Evolutionary conservation across 2,329 filamentous ascomycete genomes (phyloP), one percentile per base, ranked within the genome.

Genomic region (Exophiala aquamarina): DNA sequence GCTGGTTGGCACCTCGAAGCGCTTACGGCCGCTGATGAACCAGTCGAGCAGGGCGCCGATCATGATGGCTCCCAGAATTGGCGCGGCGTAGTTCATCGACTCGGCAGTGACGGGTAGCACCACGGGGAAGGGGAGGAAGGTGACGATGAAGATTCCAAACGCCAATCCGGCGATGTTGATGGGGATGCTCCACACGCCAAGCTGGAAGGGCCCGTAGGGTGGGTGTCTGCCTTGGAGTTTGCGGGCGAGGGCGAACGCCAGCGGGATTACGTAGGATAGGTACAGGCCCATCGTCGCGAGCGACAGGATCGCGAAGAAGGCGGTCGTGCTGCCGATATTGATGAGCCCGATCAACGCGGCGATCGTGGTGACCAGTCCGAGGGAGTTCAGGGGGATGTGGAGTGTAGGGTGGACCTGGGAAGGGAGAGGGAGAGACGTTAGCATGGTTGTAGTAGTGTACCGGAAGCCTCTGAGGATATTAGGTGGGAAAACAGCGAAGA

Each of bases 251-350:
- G 77, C 66, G 49, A 70, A 74, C 23, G 70, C 41, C 21, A 77
- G 66, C 0, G 74, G 75, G 34, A 75, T 67, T 4, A 70, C 55
- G 48, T 76, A 76, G 0, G 70, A 68, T 26, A 72, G 54, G 53
- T 72, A 74, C 63, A 79, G 75, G 6, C 73, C 35, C n/a, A 60
- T 17, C 3, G 54, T 49, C 1, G 49, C 29, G 2, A 60, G 48
- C 9, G 57, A 57, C 8, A 58, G 26, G 14, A 61, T 55, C 13
- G 57, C 56, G 34, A 50, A 53, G 47, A 62, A 59, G 2, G 60
- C 60, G 9, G 42, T 50, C 3, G 55, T 54, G 29, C 15, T 39
- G n/a, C 52, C 58, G 41, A 62, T 52, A 10, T 56, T 41, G n/a
- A 56, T 57, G 1, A 61, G 52, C 2, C 52, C 31, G 8, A 53